A percentile compares a stretch with the other conserved stretches of the same genome.
These are phyloP conservation scores for Stemphylium lycopersici DNA, from an alignment of 2,329 filamentous ascomycete genomes.

Conservation along the genomic window DNA sequence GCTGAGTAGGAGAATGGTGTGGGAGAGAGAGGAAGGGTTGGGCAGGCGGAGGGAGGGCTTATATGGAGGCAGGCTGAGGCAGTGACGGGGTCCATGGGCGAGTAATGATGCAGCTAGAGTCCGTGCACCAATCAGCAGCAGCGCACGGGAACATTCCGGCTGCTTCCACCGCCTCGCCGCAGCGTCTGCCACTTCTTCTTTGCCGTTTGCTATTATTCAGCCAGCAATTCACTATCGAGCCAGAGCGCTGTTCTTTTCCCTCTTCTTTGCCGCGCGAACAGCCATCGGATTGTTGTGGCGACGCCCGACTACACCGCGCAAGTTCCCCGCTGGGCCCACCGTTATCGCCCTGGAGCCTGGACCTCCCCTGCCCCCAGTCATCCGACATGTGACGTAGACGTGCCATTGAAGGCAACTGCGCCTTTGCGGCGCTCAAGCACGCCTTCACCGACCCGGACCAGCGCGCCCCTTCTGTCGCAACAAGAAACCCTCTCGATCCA, in stretches of 20 bases:
- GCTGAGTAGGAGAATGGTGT: conserved; percentile 20
- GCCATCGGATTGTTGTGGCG: conserved; percentile 5
- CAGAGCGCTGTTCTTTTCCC: background rate
- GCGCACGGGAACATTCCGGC: conserved; percentile 43
- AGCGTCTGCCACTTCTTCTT: conserved; percentile 9
- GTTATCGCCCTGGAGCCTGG: conserved; percentile 34
- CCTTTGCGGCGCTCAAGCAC: conserved; percentile 22
- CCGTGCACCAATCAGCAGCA: conserved; percentile 41
- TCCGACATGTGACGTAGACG: conserved; percentile 13
- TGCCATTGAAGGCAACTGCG: conserved; percentile 7
- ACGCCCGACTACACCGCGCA: background rate
- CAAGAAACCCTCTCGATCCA: background rate
- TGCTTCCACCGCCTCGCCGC: conserved; percentile 17
- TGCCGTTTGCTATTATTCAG: conserved; percentile 25
- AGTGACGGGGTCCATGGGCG: conserved; percentile 38
- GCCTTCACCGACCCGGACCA: conserved; percentile 6
- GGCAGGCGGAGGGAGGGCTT: conserved; percentile 31
- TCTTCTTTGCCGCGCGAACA: background rate
- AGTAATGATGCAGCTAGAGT: conserved; percentile 41
- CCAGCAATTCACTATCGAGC: conserved; percentile 2
- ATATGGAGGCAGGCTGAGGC: conserved; percentile 41
- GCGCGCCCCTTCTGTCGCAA: background rate
- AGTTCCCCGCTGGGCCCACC: conserved; percentile 30
- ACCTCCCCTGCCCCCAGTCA: background rate
- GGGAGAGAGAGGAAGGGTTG: conserved; percentile 21